Evolutionary conservation across 2,329 filamentous ascomycete species (phyloP), one percentile per base, ranked within the genome.

Genomic region (Neoscytalidium dimidiatum): DNA sequence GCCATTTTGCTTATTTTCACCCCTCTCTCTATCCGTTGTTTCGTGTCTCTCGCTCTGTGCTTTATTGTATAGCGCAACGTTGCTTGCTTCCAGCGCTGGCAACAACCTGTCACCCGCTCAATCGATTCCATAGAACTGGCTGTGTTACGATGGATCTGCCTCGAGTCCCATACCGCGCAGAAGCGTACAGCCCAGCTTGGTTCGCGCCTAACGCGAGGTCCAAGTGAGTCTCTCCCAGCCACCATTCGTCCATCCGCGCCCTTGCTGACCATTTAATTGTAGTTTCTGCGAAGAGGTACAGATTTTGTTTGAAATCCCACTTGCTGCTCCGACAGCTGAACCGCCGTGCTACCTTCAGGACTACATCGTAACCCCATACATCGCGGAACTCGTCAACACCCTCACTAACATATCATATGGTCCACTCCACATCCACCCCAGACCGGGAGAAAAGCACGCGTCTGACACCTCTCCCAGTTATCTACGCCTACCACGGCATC

Each of bases 331-430:
- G 38, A 56, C 6, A 38, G 46, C 51, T 21, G 9, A 57, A 41
- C 21, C 6, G 5, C 19, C 23, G 21, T 8, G 14, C 14, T 19
- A 8, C 6, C 28, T 3, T 13, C 58, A 88, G 76, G 85, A 88
- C 71, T 87, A 85, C 68, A 81, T 79, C 62, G 73, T 86, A 61
- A 83, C 82, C 2, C 69, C 73, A 3, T 85, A 85, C 69, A 75
- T 85, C 53, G 84, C 81, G 33, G 84, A 86, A 67, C 83, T 85
- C 66, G 74, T 85, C 65, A 86, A 85, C 68, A 81, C 84, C 0
- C 66, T 85, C 52, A 84, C 82, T 3, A 86, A 85, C 67, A 60
- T 83, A 1, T 77, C 77, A 5, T 85, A 84, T 67, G 73, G 82
- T 84, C 75, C 31, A 72, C 65, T 2, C 17, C 17, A 13, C 35